These are phyloP conservation scores for Wallacemonas collosoma DNA, from an alignment of 208 protist species.

Conservation along the genomic window DNA sequence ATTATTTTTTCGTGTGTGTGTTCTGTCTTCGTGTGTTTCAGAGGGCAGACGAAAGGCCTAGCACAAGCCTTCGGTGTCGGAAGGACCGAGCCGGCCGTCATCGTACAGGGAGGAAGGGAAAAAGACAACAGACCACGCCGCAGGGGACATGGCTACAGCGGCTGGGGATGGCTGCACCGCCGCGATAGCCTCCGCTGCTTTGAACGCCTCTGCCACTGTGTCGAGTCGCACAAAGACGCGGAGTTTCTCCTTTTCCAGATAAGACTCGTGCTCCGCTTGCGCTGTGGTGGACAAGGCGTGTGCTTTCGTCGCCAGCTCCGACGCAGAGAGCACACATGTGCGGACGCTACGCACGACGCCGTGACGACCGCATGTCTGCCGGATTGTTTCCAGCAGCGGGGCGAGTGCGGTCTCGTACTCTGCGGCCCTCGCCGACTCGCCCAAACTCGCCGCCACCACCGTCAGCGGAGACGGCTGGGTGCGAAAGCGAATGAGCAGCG, in stretches of 20 bases:
- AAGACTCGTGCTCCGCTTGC: not conserved
- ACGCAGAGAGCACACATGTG: constrained; percentile 28
- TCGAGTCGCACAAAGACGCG: constrained; percentile 87
- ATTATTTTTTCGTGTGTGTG: not conserved
- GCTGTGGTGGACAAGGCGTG: constrained; percentile 7
- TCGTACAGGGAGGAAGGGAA: constrained; percentile 69
- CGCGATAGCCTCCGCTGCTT: constrained; percentile 59
- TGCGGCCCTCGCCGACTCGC: not conserved
- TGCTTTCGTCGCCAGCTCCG: constrained; percentile 20
- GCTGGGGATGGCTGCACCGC: not conserved
- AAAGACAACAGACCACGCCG: constrained; percentile 54
- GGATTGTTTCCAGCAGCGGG: constrained; percentile 37
- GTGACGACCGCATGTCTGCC: constrained; percentile 45
- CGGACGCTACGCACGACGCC: constrained; percentile 66
- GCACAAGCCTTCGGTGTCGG: constrained; percentile 42
- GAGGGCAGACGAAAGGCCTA: not conserved
- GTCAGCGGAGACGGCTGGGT: constrained; percentile 26
- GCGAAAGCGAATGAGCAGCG: constrained; percentile 64
- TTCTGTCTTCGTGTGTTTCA: not conserved
- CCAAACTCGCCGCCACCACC: constrained; percentile 6
- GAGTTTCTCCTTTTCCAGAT: constrained; percentile 28
- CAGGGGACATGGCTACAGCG: not conserved
- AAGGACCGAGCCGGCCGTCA: constrained; percentile 37
- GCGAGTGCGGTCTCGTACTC: constrained; percentile 18
- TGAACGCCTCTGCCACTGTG: constrained; percentile 81